Conservation (phyloP, 805 yeast genomes). For the Ogataea corticis region DNA sequence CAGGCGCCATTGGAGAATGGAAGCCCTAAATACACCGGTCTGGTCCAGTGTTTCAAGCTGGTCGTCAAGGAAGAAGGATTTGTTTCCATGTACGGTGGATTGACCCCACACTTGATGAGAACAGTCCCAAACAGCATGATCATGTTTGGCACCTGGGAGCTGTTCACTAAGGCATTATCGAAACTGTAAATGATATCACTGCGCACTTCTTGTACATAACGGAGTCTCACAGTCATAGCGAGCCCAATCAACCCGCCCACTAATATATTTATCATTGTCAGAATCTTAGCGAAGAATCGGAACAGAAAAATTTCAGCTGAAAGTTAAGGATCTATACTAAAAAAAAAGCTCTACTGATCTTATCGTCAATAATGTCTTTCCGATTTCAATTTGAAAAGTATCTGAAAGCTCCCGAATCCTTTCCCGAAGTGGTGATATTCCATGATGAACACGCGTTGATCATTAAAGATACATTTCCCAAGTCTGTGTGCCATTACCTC, state of each 20-base stretch:
- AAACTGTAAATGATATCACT: constrained; percentile 15
- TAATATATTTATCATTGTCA: neutral
- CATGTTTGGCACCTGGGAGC: constrained; percentile 99
- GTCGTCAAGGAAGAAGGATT: constrained; percentile 92
- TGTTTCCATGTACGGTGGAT: constrained; percentile 92
- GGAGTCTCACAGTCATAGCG: neutral
- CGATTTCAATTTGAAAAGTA: constrained; percentile 48
- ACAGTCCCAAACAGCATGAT: constrained; percentile 97
- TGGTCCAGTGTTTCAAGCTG: constrained; percentile 80
- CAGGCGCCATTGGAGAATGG: constrained; percentile 88
- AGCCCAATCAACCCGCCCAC: neutral
- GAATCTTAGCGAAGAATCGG: no score
- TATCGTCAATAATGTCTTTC: constrained; percentile 42
- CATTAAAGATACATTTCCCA: constrained; percentile 62
- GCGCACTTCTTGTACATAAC: constrained; percentile 7
- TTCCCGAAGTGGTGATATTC: constrained; percentile 41
- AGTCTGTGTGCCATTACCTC: constrained; percentile 59
- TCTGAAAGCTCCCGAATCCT: constrained; percentile 46
- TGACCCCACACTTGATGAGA: constrained; percentile 93
- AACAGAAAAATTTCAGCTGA: neutral
- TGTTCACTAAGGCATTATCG: constrained; percentile 62
- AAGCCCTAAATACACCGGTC: constrained; percentile 82
- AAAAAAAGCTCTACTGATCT: neutral
- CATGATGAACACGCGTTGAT: constrained; percentile 55
- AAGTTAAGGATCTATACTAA: neutral